A percentile compares a stretch with the other conserved stretches of the same genome.
Evolutionary conservation across 1,284 basidiomycete genomes (phyloP).

Genomic region (Trichosporon ovoides): DNA sequence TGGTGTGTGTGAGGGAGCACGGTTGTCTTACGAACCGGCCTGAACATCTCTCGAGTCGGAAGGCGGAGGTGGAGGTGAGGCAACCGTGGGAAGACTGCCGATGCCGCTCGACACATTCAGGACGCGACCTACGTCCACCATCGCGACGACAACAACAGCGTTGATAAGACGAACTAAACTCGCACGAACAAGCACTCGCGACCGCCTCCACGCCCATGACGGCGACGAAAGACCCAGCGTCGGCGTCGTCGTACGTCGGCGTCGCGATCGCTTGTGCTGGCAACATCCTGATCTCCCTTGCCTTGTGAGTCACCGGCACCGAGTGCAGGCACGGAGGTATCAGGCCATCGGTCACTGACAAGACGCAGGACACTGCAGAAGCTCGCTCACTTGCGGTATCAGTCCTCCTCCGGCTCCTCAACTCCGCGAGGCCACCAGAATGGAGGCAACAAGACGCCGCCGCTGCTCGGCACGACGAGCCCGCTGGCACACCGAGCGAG

Average conservation of each 20-base stretch:
- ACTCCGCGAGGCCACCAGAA: no score
- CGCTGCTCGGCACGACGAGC: not conserved
- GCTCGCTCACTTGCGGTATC: conserved; percentile 63
- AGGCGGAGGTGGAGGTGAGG: not conserved
- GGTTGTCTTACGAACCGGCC: not conserved
- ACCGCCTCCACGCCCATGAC: not conserved
- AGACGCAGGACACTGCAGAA: conserved; percentile 68
- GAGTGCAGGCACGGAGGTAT: no score
- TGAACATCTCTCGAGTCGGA: conserved; percentile 8
- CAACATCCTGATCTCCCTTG: conserved; percentile 82
- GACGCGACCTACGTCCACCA: no score
- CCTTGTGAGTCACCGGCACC: conserved; percentile 52
- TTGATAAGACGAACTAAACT: no score
- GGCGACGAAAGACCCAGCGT: not conserved
- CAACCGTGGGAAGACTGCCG: conserved; percentile 8
- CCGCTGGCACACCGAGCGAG: not conserved
- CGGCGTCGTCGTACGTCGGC: conserved; percentile 60
- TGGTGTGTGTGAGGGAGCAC: no score
- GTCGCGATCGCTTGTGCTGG: conserved; percentile 77
- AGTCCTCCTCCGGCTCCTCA: no score
- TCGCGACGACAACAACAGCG: not conserved
- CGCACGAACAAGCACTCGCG: no score
- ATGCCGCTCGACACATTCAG: not conserved
- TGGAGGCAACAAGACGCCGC: not conserved
- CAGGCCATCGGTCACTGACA: no score